Percentiles rank a stretch among this genome's conserved stretches.
Evolutionary conservation across 768 basidiomycete genomes (phyloP).

Genomic region (Tulasnella sp.): DNA sequence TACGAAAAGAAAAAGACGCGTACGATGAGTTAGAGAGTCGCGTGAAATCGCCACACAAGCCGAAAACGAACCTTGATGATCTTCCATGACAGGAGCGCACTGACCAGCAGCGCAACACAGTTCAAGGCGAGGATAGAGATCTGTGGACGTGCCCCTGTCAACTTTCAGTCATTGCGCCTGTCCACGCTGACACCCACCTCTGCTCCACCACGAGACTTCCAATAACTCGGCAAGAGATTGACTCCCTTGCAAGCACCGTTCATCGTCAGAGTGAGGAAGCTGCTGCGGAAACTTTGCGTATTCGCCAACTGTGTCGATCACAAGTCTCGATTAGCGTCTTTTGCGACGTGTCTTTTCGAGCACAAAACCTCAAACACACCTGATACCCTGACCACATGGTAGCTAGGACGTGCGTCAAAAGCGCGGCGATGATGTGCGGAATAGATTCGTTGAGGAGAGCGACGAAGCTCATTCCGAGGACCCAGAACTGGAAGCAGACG

Average conservation of each 20-base stretch:
- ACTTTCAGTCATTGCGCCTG: neutral
- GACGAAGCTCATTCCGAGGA: slow-evolving; percentile 63
- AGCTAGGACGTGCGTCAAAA: slow-evolving; percentile 60
- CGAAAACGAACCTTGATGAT: slow-evolving; percentile 47
- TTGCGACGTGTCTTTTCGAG: neutral
- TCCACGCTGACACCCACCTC: slow-evolving; percentile 27
- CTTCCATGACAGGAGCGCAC: slow-evolving; percentile 57
- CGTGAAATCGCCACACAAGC: neutral
- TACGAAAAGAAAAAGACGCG: no score
- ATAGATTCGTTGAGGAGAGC: slow-evolving; percentile 66
- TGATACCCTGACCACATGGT: slow-evolving; percentile 57
- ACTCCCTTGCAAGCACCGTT: slow-evolving; percentile 50
- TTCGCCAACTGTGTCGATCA: slow-evolving; percentile 38
- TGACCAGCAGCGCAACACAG: slow-evolving; percentile 44
- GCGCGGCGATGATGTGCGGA: slow-evolving; percentile 59
- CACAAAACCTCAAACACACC: neutral
- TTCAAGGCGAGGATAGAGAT: slow-evolving; percentile 54
- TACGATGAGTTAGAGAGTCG: neutral
- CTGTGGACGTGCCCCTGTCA: slow-evolving; percentile 7
- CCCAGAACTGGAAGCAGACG: slow-evolving; percentile 71
- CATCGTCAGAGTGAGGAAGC: slow-evolving; percentile 47
- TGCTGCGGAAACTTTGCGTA: slow-evolving; percentile 44
- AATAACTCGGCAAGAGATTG: slow-evolving; percentile 52
- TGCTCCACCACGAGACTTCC: slow-evolving; percentile 45
- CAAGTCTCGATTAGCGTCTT: neutral